Conservation (phyloP, 352 stramenopile species). For the Detonula confervacea region DNA sequence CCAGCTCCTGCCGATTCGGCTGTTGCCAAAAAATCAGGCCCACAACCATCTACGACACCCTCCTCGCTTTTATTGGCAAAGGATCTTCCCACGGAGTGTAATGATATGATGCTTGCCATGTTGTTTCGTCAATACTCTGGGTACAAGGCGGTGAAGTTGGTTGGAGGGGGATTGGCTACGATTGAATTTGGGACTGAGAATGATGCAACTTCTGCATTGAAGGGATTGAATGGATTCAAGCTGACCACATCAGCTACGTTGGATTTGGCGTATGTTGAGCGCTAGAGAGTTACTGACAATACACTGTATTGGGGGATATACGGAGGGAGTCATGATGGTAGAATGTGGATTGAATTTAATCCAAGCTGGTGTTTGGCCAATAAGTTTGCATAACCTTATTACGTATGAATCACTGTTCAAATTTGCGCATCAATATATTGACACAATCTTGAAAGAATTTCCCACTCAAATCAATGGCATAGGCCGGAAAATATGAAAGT, state of each 20-base stretch:
- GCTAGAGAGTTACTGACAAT: slow-evolving; percentile 32
- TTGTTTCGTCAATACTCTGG: slow-evolving; percentile 97
- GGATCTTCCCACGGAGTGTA: slow-evolving; percentile 93
- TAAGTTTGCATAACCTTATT: too few relatives aligned
- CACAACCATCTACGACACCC: slow-evolving; percentile 29
- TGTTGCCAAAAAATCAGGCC: not conserved
- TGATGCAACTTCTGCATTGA: slow-evolving; percentile 75
- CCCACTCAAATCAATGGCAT: too few relatives aligned
- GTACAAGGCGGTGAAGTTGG: slow-evolving; percentile 95
- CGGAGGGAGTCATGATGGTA: too few relatives aligned
- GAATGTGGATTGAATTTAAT: too few relatives aligned
- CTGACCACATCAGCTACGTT: slow-evolving; percentile 83
- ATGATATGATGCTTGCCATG: slow-evolving; percentile 94
- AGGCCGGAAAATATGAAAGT: too few relatives aligned
- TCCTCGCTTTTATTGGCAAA: slow-evolving; percentile 93
- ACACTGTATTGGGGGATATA: not conserved
- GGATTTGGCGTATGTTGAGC: slow-evolving; percentile 85
- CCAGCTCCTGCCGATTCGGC: not conserved
- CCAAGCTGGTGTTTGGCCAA: too few relatives aligned
- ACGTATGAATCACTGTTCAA: too few relatives aligned
- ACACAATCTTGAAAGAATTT: too few relatives aligned
- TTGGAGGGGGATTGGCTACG: slow-evolving; percentile 93
- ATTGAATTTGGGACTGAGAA: slow-evolving; percentile 93
- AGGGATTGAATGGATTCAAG: slow-evolving; percentile 88
- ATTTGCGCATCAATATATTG: too few relatives aligned